phyloP scores from a whole-genome alignment of 169 alveolate genomes.

The Ichthyophthirius multifiliis region DNA sequence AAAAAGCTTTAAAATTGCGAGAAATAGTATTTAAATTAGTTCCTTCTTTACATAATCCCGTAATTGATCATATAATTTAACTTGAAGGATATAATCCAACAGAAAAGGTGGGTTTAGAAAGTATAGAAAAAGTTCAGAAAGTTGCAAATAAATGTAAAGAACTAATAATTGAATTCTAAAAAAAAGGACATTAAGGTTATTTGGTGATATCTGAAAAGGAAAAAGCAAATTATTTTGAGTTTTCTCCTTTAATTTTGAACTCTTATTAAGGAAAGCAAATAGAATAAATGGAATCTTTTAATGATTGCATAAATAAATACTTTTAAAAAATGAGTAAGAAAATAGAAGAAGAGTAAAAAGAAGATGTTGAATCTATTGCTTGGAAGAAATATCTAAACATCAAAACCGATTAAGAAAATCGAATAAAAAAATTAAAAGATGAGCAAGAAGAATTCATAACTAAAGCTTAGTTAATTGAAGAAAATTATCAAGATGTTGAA shows the following conservation, averaged over 20 bases:
- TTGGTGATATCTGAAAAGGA: conserved; percentile 22
- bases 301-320: conserved; percentile 58
- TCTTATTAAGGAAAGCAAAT: conserved; percentile 21
- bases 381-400: conserved; percentile 83
- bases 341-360: conserved; percentile 34
- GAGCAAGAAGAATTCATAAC: conserved; percentile 77
- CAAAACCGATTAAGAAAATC: conserved; percentile 86
- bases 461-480: conserved; percentile 75
- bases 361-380: conserved; percentile 23
- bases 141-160: conserved; percentile 45
- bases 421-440: conserved; percentile 73
- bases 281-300: conserved; percentile 52
- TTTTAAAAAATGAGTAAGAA: conserved; percentile 49
- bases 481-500: conserved; percentile 78
- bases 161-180: conserved; percentile 27
- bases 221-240: conserved; percentile 49
- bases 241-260: conserved; percentile 36
- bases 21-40: conserved; percentile 53
- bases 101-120: conserved; percentile 24
- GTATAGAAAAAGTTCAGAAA: conserved; percentile 22
- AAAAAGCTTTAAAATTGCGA: conserved; percentile 28
- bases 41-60: conserved; percentile 47
- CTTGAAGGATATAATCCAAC: conserved; percentile 29
- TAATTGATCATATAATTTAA: conserved; percentile 47
- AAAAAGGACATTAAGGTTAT: conserved; percentile 39